A percentile compares a stretch with the other conserved stretches of the same genome.
Conservation (phyloP, 176 grass and related monocot genomes). For the Themeda triandra region DNA sequence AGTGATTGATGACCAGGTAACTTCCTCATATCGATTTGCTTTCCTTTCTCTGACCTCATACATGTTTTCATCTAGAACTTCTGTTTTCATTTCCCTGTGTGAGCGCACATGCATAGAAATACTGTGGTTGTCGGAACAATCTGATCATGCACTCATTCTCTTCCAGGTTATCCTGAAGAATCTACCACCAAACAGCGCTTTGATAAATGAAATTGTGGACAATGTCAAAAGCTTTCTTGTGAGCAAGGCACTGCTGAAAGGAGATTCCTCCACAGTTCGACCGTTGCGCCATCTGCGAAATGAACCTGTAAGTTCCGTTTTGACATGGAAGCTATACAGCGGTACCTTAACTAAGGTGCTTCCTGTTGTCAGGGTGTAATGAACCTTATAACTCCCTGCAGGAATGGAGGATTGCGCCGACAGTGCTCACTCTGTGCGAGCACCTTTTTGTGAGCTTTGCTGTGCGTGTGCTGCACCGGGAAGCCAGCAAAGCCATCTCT, state of each 20-base stretch:
- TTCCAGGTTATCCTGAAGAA: constrained; percentile 77
- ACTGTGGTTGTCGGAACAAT: not conserved
- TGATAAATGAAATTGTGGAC: constrained; percentile 80
- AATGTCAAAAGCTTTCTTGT: constrained; percentile 72
- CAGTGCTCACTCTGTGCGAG: constrained; percentile 67
- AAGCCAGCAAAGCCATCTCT: constrained; percentile 46
- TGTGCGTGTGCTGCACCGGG: constrained; percentile 53
- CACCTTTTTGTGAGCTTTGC: constrained; percentile 84
- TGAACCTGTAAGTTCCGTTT: constrained; percentile 51
- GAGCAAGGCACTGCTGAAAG: constrained; percentile 78
- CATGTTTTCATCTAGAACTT: not conserved
- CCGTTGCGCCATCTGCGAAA: constrained; percentile 62
- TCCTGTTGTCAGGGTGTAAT: not conserved
- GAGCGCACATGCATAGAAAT: not conserved
- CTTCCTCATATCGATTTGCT: not conserved
- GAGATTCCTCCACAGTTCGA: constrained; percentile 42
- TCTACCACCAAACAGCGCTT: constrained; percentile 68
- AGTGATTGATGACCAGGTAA: constrained; percentile 77
- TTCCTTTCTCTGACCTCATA: not conserved
- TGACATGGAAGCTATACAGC: not conserved
- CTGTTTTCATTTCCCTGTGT: not conserved
- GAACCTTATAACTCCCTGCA: constrained; percentile 21
- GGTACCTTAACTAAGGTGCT: no score
- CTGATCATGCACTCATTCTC: not conserved
- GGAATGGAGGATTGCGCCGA: constrained; percentile 80